Evolutionary conservation across 371 early-diverging fungal species (phyloP).

Genomic region (Rhizopus microsporus): DNA sequence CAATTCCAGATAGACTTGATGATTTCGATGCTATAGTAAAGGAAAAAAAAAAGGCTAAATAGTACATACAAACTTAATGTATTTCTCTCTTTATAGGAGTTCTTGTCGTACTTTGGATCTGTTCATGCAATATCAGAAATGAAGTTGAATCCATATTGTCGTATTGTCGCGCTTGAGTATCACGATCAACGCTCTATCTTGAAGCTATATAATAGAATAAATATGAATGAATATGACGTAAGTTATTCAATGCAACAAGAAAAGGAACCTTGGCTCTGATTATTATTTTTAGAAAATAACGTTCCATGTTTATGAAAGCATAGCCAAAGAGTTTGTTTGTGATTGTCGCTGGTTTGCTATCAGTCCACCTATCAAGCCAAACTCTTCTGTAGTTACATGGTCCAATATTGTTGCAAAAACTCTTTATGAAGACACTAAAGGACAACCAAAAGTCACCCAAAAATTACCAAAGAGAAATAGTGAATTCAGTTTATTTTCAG

Average conservation of each 20-base stretch:
- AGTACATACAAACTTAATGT: background rate
- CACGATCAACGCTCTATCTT: constrained; percentile 10
- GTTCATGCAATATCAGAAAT: constrained; percentile 11
- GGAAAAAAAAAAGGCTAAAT: background rate
- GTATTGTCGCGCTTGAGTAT: constrained; percentile 13
- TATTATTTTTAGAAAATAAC: background rate
- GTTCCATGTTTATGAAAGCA: background rate
- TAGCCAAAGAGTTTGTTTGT: background rate
- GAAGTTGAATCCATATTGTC: background rate
- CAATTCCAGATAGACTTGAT: background rate
- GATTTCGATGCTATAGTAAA: constrained; percentile 16
- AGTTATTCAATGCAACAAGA: background rate
- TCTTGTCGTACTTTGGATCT: constrained; percentile 8
- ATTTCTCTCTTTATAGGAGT: constrained; percentile 5
- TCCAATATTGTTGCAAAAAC: background rate
- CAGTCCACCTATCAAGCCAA: background rate
- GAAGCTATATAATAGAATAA: background rate
- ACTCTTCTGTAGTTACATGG: background rate
- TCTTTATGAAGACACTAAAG: background rate
- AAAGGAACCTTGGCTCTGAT: background rate
- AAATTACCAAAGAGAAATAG: background rate
- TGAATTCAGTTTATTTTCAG: constrained; percentile 2
- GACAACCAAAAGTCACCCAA: background rate
- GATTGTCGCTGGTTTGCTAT: background rate
- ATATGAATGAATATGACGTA: constrained; percentile 1